Base-by-base conservation (phyloP, 768 basidiomycete species). In the Amanita pallidorosea region DNA sequence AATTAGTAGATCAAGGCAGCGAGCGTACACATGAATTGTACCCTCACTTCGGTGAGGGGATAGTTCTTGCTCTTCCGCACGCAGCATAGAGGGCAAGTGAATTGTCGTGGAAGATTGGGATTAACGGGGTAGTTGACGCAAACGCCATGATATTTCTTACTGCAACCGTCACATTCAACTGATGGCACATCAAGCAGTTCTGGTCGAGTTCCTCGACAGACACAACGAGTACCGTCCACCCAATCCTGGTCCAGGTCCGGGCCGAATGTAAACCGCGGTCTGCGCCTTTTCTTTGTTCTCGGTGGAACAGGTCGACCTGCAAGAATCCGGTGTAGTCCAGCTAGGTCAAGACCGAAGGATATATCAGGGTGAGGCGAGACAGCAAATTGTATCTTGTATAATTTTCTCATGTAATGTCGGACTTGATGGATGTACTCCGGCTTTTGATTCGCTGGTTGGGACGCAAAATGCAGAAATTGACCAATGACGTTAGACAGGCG, bases 381-480 rank as follows among this genome's bases (percentile, higher is more conserved):
- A n/a, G 84, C 82, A 60, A 92, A 90, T 65, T 90, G 88, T 47
- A 92, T 86, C 68, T 82, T 85, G 72, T 83, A 91, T 13, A 91
- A 69, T 67, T 92, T 92, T 56, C 88, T 83, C 87, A 92, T 89
- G 63, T 84, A 91, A 63, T 92, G 89, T 29, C 88, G 80, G 11
- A 90, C 87, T 63, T 89, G 88, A 13, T 83, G 76, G 36, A 91
- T 81, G 58, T 83, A 85, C 50, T 87, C 85, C 3, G 73, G 68
- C n/a, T 80, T 78, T 60, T 88, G 88, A 53, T 89, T 85, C 33
- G 73, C 73, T 29, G 77, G 72, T 57, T 80, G 76, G 1, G 81
- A 79, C 12, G 83, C 84, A 57, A 77, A 88, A 2, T 83, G 73
- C 49, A 90, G 65, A 67, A 92, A 91, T 62, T 86, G 84, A 6